Percentiles rank a stretch among this genome's conserved stretches.
Conservation (phyloP, 1,284 basidiomycete genomes). For the Trametes polyzona region DNA sequence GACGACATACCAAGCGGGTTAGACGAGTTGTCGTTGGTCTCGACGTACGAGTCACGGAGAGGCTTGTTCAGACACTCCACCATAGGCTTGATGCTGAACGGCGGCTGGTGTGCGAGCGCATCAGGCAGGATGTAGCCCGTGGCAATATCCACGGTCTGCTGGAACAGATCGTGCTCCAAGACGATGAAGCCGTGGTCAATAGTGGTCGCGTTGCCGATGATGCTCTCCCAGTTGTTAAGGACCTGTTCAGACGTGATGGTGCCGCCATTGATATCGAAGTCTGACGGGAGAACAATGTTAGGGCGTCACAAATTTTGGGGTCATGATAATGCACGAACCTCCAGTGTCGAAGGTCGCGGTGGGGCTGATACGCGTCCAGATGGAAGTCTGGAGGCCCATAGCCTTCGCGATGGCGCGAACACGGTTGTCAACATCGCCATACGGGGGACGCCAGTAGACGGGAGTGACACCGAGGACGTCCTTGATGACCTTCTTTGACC, state of each 20-base stretch:
- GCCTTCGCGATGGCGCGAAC: constrained; percentile 77
- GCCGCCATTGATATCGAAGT: constrained; percentile 79
- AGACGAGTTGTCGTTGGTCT: constrained; percentile 65
- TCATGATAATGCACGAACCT: constrained; percentile 46
- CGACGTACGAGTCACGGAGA: constrained; percentile 64
- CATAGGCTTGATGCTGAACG: constrained; percentile 68
- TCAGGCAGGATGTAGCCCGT: constrained; percentile 74
- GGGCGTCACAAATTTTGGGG: no score
- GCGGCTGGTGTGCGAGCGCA: constrained; percentile 60
- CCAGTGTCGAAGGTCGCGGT: constrained; percentile 65
- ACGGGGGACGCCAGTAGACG: constrained; percentile 67
- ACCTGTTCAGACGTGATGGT: constrained; percentile 59
- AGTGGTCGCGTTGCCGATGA: constrained; percentile 54
- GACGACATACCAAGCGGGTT: constrained; percentile 43
- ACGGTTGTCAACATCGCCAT: constrained; percentile 77
- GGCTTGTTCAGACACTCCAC: constrained; percentile 66
- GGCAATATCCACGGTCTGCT: constrained; percentile 70
- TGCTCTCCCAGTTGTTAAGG: constrained; percentile 66
- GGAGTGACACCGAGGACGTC: constrained; percentile 77
- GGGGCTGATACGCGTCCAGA: constrained; percentile 69
- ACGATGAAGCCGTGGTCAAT: constrained; percentile 68
- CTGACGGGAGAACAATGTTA: constrained; percentile 36
- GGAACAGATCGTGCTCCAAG: constrained; percentile 77
- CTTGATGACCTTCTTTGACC: constrained; percentile 85
- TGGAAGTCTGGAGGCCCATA: constrained; percentile 68